phyloP scores from a whole-genome alignment of 129 eudicot species.

The Logfia minima region DNA sequence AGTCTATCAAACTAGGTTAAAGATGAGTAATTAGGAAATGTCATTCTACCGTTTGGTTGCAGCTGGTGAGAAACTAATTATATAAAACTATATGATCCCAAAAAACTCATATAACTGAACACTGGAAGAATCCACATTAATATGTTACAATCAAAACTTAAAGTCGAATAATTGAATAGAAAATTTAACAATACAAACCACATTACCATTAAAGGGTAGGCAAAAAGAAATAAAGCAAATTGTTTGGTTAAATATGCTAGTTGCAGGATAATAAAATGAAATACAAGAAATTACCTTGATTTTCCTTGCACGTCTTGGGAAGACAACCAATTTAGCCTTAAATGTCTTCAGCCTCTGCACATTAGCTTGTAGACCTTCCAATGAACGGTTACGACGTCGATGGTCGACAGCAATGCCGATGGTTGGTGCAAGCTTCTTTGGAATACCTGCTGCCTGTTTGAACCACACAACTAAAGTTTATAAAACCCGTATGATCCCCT shows the following conservation, averaged over 20 bases:
- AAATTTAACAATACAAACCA: too few relatives aligned
- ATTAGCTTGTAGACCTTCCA: conserved; percentile 66
- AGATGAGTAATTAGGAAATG: too few relatives aligned
- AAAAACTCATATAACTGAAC: not conserved
- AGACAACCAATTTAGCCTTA: conserved; percentile 70
- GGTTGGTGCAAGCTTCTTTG: conserved; percentile 72
- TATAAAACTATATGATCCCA: not conserved
- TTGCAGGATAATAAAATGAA: not conserved
- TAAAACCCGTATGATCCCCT: not conserved
- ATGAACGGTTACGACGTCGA: conserved; percentile 51
- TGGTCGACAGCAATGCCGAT: conserved; percentile 68
- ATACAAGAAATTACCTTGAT: conserved; percentile 34
- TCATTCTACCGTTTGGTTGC: too few relatives aligned
- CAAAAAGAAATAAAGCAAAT: not conserved
- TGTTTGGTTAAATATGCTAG: not conserved
- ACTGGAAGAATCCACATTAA: too few relatives aligned
- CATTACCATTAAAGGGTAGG: not conserved
- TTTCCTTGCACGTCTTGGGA: conserved; percentile 61
- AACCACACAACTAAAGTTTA: not conserved
- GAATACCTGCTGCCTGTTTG: conserved; percentile 62
- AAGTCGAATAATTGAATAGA: too few relatives aligned
- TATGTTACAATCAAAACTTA: too few relatives aligned
- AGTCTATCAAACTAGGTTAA: not conserved
- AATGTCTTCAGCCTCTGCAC: conserved; percentile 63
- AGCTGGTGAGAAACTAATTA: not conserved